Evolutionary conservation across 108 stramenopile species (phyloP), one percentile per base, ranked within the genome.

Genomic region (Discostella stelligeroides): DNA sequence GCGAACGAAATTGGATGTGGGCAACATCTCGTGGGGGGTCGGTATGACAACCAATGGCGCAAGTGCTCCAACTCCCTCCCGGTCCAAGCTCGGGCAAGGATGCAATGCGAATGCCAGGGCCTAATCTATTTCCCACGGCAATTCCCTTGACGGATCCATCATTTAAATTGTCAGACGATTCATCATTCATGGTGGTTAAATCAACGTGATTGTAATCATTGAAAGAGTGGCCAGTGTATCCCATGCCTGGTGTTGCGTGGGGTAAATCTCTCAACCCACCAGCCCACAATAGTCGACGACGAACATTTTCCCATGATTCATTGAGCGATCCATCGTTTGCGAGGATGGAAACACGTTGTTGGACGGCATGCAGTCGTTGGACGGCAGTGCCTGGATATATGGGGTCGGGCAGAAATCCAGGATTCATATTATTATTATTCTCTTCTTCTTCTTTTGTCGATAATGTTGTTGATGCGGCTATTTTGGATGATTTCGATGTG

Each of bases 131-230:
- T 2, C 93, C 88, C 20, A 83, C 57, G 11, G 91, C 90, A 55
- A 96, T 96, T 21, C 84, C 88, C 38, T 76, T 66, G 4, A 96
- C 89, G 1, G 57, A 54, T 49, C 93, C 93, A 58, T 92, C 90
- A 60, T 96, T 92, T 62, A 86, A 60, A 66, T 89, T 91, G 55
- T 92, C 87, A 1, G 87, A 71, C 2, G 71, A 73, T 15, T 83
- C 64, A 55, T 90, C 92, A 38, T 73, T 72, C 93, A 96, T 96
- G 38, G 89, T 83, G 4, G 92, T 92, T 63, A 96, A 77, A 74
- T 96, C 96, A 24, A 91, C 90, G 68, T 96, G 96, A 66, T 96
- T 96, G 63, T 63, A 95, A 73, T 96, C 96, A 43, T 94, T 93
- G 81, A 96, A 96, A 17, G 81, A 77, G 64, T 96, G 96, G 1